Evolutionary conservation across 225 moss, liverwort and hornwort species (phyloP), one percentile per base, ranked within the genome.

Genomic region (Marchantia polymorpha): DNA sequence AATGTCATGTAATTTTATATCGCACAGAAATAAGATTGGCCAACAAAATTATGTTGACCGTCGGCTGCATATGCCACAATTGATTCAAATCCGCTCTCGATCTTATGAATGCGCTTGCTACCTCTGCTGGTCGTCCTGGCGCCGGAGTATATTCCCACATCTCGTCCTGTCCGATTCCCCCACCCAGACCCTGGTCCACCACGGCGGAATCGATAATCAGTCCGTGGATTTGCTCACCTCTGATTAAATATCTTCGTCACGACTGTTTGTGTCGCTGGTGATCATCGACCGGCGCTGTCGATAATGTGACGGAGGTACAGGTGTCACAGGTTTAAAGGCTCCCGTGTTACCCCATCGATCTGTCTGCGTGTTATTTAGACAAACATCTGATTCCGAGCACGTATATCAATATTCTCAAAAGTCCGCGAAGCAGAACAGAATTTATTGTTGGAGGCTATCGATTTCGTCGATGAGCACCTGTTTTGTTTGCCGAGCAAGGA

Each of bases 11-110:
- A 74, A 0, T 22, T 74, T 74, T 54, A 29, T 74, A 74, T 16
- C 14, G 27, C 74, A 16, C 25, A 74, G 54, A 23, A 72, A 74
- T 74, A 54, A 74, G 27, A 74, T 27, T 14, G 74, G 72, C 72
- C 54, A 74, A 51, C 74, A 74, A 52, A 74, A 54, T 54, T 55
- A 25, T 74, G 74, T 74, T 74, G 74, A 74, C 72, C 72, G n/a
- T 23, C 25, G n/a, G 64, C 25, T 64, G 26, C 10, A 11, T 22
- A 25, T 25, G 25, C 10, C 64, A 25, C 10, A 25, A 23, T 23
- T 7, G 7, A 19, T 72, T 17, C 39, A 39, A 56, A 6, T 12
- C 14, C 56, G 19, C 56, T 12, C 14, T 12, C 2, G 56, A 56
- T 13, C 56, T 56, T 12, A 56, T 56, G 56, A 3, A 3, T 19